Base-by-base conservation (phyloP, 805 yeast genomes). In the Nakazawaea sp. region DNA sequence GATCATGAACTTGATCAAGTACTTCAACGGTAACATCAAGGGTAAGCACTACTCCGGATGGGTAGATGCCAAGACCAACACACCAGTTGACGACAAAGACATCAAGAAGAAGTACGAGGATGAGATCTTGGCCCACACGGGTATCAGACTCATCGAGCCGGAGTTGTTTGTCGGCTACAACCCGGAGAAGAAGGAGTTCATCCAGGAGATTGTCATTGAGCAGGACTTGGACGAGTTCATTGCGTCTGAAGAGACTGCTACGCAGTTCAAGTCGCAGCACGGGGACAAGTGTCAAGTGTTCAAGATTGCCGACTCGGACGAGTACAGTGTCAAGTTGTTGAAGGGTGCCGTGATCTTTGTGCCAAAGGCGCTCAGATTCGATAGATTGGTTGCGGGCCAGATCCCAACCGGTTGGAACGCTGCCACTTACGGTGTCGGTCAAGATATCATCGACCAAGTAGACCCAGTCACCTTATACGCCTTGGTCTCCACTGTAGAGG, bases 341-440 rank as follows among this genome's bases (percentile, higher is more conserved):
- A 87, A 87, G 78, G 98, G 98, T 53, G 96, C 98, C 36, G 75
- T 81, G 32, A 73, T 92, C 50, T 78, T 65, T 61, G 76, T 92
- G 64, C 98, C 99, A 61, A 92, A 92, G 71, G 90, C 90, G 11
- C 55, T 75, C 51, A 68, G 66, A 58, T 74, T 71, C 42, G 87
- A 82, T 63, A 73, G 92, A 63, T 63, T 74, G 38, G 80, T 82
- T 60, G 89, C 90, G 38, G 94, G 90, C 59, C 99, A 92, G 72
- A 81, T 92, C 49, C 99, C 99, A 55, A 81, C 95, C 32, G 99
- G 99, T 56, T 92, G 99, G 99, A 70, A 87, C 58, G 96, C 98
- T 36, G 80, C 76, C 58, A 78, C 81, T 41, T 92, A 89, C 57
- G 99, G 99, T 78, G 83, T 92, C 48, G 70, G 90, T 34, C 97